Evolutionary conservation across 768 basidiomycete species (phyloP).

Genomic region (Suillus brevipes): DNA sequence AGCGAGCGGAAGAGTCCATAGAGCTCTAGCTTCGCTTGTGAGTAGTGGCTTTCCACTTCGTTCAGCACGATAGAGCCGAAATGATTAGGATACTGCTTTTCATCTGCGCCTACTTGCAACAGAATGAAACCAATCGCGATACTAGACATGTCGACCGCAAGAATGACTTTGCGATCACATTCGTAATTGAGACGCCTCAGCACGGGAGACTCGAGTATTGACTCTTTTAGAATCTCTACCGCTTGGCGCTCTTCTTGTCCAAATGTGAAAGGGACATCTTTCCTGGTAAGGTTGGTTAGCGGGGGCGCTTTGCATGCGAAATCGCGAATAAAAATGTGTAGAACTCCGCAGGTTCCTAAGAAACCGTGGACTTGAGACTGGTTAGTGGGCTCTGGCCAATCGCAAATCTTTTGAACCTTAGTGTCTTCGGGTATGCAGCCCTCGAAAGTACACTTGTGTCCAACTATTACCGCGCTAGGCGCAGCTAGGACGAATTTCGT

Average conservation of each 20-base stretch:
- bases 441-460: constrained; percentile 38
- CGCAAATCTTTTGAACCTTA: constrained; percentile 25
- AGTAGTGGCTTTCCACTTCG: too few relatives aligned
- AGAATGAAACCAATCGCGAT: constrained; percentile 39
- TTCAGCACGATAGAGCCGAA: too few relatives aligned
- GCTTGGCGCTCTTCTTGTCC: too few relatives aligned
- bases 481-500: too few relatives aligned
- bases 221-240: too few relatives aligned
- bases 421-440: constrained; percentile 31
- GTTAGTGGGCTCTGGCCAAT: constrained; percentile 28
- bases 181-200: constrained; percentile 13
- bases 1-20: constrained; percentile 25
- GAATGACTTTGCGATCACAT: constrained; percentile 13
- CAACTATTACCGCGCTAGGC: too few relatives aligned
- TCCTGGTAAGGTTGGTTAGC: too few relatives aligned
- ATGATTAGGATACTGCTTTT: constrained; percentile 24
- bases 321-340: constrained; percentile 18
- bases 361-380: constrained; percentile 23
- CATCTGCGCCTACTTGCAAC: constrained; percentile 20
- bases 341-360: constrained; percentile 27
- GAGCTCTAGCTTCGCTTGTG: too few relatives aligned
- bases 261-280: too few relatives aligned
- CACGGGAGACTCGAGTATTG: too few relatives aligned
- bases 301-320: constrained; percentile 1
- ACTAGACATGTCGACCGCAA: constrained; percentile 27